Conservation (phyloP, 108 stramenopile species). For the Cylindrotheca closterium region DNA sequence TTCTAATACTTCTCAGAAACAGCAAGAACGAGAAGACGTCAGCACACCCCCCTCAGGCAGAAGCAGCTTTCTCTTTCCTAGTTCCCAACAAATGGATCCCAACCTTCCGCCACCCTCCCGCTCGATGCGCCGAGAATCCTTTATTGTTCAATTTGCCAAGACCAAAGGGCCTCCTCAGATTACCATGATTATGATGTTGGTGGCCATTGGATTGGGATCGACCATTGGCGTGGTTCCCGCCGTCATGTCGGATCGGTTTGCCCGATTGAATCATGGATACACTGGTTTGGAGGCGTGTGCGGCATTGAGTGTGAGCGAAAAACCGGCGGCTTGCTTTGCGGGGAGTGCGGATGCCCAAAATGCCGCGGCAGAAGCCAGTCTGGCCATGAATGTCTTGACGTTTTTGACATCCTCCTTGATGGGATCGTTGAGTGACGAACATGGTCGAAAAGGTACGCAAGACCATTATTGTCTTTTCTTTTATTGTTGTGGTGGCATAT, state of each 20-base stretch:
- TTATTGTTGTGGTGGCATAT: background rate
- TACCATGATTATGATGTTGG: slow-evolving; percentile 55
- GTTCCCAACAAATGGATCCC: slow-evolving; percentile 4
- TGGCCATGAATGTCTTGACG: slow-evolving; percentile 62
- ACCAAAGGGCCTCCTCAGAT: slow-evolving; percentile 73
- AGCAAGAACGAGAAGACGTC: background rate
- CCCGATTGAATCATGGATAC: slow-evolving; percentile 71
- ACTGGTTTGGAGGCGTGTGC: background rate
- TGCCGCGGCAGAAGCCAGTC: slow-evolving; percentile 52
- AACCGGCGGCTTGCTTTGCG: slow-evolving; percentile 60
- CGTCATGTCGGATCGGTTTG: slow-evolving; percentile 81
- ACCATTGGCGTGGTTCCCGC: slow-evolving; percentile 80
- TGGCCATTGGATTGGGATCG: slow-evolving; percentile 73
- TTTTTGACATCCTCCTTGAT: slow-evolving; percentile 73
- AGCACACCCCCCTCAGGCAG: background rate
- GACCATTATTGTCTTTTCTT: too few relatives aligned
- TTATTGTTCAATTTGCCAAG: slow-evolving; percentile 44
- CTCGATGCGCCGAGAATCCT: slow-evolving; percentile 21
- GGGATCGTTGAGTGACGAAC: slow-evolving; percentile 79
- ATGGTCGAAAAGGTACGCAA: slow-evolving; percentile 59
- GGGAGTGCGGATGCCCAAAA: slow-evolving; percentile 77
- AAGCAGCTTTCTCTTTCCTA: background rate
- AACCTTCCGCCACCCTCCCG: background rate
- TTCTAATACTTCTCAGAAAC: background rate
- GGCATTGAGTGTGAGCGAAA: background rate